Conservation (phyloP, 306 rosid species). For the Trifolium dubium region DNA sequence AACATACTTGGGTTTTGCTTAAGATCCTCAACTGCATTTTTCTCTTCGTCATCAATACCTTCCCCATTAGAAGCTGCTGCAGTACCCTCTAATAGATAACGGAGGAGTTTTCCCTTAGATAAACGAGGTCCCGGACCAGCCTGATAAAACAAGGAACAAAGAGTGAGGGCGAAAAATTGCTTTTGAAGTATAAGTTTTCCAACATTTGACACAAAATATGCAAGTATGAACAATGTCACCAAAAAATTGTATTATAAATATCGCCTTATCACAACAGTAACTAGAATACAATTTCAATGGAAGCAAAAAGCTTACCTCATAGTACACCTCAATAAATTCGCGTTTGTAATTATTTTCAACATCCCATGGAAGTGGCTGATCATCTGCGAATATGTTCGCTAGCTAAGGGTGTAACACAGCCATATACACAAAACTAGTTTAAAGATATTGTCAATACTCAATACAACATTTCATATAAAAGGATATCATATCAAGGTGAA, state of each 20-base stretch:
- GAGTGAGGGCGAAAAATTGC: constrained; percentile 10
- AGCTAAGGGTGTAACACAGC: constrained; percentile 60
- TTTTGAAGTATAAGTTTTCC: constrained; percentile 19
- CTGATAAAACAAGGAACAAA: constrained; percentile 49
- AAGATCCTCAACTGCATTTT: constrained; percentile 49
- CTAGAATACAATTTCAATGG: constrained; percentile 14
- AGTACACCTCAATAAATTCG: constrained; percentile 72
- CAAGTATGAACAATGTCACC: constrained; percentile 17
- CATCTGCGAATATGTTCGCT: constrained; percentile 80
- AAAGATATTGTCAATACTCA: neutral
- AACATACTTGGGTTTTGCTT: constrained; percentile 53
- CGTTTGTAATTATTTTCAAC: constrained; percentile 68
- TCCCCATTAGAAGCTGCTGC: constrained; percentile 63
- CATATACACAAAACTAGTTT: constrained; percentile 22
- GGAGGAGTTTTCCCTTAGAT: constrained; percentile 64
- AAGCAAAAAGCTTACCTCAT: constrained; percentile 65
- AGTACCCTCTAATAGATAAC: constrained; percentile 74
- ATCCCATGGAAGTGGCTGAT: constrained; percentile 83
- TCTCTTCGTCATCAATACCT: constrained; percentile 55
- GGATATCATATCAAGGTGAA: constrained; percentile 96
- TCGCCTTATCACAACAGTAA: constrained; percentile 20
- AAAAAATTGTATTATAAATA: neutral
- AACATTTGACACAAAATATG: constrained; percentile 13
- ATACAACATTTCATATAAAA: constrained; percentile 44
- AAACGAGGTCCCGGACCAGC: constrained; percentile 64